Conservation (phyloP, 371 early-diverging fungal species). For the Coemansia sp. region DNA sequence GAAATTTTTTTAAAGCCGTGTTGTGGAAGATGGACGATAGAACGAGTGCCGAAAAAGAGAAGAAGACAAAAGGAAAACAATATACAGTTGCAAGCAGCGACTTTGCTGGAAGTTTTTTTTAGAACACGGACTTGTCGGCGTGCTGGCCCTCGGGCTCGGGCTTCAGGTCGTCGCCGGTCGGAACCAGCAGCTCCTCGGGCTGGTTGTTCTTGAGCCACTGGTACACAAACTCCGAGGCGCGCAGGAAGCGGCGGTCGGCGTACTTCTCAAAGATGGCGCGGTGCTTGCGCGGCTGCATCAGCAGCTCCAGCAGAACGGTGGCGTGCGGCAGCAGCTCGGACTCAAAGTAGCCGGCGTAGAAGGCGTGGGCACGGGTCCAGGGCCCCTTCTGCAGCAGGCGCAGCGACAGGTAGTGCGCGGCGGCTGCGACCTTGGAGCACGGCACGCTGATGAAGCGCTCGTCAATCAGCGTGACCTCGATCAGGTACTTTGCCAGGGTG, state of each 20-base stretch:
- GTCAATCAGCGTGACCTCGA: slow-evolving; percentile 93
- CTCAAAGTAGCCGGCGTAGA: slow-evolving; percentile 53
- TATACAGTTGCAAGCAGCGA: too few relatives aligned
- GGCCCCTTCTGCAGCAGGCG: slow-evolving; percentile 72
- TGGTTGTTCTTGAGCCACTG: slow-evolving; percentile 37
- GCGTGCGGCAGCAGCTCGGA: slow-evolving; percentile 62
- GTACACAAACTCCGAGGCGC: slow-evolving; percentile 69
- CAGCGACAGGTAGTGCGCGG: slow-evolving; percentile 83
- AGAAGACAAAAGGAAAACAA: not conserved
- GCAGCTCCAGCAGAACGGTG: slow-evolving; percentile 63
- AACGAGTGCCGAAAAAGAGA: not conserved
- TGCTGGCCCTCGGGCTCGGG: not conserved
- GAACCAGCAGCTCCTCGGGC: slow-evolving; percentile 10
- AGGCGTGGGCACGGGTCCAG: slow-evolving; percentile 63
- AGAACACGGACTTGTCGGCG: too few relatives aligned
- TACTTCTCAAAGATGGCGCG: slow-evolving; percentile 84
- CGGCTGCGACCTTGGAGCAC: slow-evolving; percentile 80
- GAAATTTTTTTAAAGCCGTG: too few relatives aligned
- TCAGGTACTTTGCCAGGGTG: slow-evolving; percentile 92
- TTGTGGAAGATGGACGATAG: too few relatives aligned
- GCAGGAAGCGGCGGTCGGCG: slow-evolving; percentile 68
- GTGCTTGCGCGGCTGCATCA: slow-evolving; percentile 59
- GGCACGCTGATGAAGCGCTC: slow-evolving; percentile 74
- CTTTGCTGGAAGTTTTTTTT: too few relatives aligned
- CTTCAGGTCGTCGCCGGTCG: slow-evolving; percentile 8